Percentiles rank a stretch among this genome's conserved stretches.
These are phyloP conservation scores for Hirsutella rhossiliensis DNA, from an alignment of 2,329 filamentous ascomycete genomes.

Conservation along the genomic window DNA sequence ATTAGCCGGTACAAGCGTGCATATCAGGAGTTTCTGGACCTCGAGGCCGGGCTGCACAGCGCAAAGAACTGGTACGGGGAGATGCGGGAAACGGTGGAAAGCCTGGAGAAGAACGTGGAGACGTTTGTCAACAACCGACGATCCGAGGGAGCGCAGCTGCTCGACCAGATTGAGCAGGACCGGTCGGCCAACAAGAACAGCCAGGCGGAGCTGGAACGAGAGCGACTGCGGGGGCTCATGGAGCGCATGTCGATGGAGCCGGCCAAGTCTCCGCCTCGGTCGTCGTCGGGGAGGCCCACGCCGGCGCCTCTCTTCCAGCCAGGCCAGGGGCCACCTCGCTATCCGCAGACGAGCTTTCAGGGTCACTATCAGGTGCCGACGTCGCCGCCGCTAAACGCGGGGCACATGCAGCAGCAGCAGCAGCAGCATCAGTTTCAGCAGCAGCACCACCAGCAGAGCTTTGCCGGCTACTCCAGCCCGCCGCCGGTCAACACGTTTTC, in stretches of 20 bases:
- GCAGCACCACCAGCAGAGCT: slow-evolving; percentile 23
- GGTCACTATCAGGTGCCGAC: slow-evolving; percentile 48
- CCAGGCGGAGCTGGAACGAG: slow-evolving; percentile 73
- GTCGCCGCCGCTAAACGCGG: slow-evolving; percentile 37
- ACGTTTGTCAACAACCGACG: slow-evolving; percentile 91
- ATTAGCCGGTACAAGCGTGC: slow-evolving; percentile 82
- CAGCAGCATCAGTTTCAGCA: slow-evolving; percentile 17
- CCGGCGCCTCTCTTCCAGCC: slow-evolving; percentile 39
- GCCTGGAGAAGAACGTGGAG: slow-evolving; percentile 89
- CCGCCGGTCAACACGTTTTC: slow-evolving; percentile 31
- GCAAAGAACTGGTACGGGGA: slow-evolving; percentile 91
- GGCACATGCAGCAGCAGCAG: slow-evolving; percentile 26
- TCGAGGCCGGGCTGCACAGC: slow-evolving; percentile 73
- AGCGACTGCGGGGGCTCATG: slow-evolving; percentile 81
- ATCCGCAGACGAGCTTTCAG: slow-evolving; percentile 40
- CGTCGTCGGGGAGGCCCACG: slow-evolving; percentile 12
- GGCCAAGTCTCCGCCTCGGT: slow-evolving; percentile 22
- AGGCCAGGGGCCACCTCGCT: slow-evolving; percentile 27
- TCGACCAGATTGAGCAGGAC: slow-evolving; percentile 77
- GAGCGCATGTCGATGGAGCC: slow-evolving; percentile 87
- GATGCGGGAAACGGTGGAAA: slow-evolving; percentile 91
- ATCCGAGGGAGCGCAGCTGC: slow-evolving; percentile 79
- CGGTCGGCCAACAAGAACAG: slow-evolving; percentile 47
- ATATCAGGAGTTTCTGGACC: slow-evolving; percentile 84
- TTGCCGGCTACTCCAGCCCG: slow-evolving; percentile 27